Evolutionary conservation across 1,284 basidiomycete species (phyloP), one percentile per base, ranked within the genome.

Genomic region (Crepidotus sp.): DNA sequence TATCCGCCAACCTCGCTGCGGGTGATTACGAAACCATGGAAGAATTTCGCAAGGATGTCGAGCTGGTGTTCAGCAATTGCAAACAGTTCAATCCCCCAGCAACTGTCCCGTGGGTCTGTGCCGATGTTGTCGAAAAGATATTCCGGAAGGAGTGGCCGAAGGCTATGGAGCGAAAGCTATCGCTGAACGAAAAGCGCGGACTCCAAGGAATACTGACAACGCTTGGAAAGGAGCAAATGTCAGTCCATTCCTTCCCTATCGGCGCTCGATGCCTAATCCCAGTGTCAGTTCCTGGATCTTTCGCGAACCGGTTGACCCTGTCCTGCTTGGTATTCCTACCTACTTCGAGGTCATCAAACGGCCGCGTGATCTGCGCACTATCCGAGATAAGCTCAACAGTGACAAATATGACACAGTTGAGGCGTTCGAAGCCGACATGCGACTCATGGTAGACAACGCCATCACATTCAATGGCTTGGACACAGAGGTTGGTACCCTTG

Each of bases 111-210:
- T 71, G 76, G 36, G 66, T 71, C 36, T 83, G 81, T 53, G 89
- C 88, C 1, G 81, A 86, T 42, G 63, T 66, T 3, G 73, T 92
- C 21, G 86, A 97, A 61, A 76, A 72, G 42, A 71, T 65, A 5
- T 92, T 82, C 67, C 85, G 80, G 66, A 83, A 78, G 57, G 93
- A 98, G 61, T 98, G 95, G 93, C 62, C 75, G 25, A 90, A 87
- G 60, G 73, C 71, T 0, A 73, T 73, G 56, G 84, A 88, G 54
- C 79, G 70, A 55, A 88, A 82, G 59, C 70, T 98, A 36, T 73
- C 81, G 0, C 80, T 77, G 61, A 69, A 76, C 37, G 93, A 96
- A 63, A 94, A 92, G 65, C 78, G 89, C 39, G 76, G 81, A 36
- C 63, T 98, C 45, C 76, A 80, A 54, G 72, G 76, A 5, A 59